A percentile compares a stretch with the other conserved stretches of the same genome.
Conservation (phyloP, 805 yeast genomes). For the Sugiyamaella chiloensis region DNA sequence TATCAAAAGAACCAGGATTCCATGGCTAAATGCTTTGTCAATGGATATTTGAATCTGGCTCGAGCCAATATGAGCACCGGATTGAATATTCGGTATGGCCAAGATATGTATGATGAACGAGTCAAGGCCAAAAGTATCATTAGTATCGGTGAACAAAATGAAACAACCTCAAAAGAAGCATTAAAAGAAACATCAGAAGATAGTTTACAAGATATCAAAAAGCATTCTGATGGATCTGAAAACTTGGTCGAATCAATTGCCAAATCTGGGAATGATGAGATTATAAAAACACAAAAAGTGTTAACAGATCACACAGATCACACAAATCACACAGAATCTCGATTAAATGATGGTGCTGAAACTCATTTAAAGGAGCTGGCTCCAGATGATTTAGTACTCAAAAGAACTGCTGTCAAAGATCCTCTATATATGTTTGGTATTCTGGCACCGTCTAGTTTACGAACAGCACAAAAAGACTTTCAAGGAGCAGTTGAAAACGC, state of each 20-base stretch:
- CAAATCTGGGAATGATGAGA: no score
- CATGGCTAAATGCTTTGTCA: slow-evolving; percentile 7
- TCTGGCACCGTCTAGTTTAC: slow-evolving; percentile 43
- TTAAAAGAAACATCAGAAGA: no score
- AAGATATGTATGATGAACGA: slow-evolving; percentile 40
- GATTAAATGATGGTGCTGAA: no score
- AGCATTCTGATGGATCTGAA: no score
- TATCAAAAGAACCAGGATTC: slow-evolving; percentile 10
- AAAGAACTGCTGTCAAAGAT: slow-evolving; percentile 23
- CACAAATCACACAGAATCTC: no score
- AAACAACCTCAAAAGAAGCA: no score
- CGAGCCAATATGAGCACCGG: slow-evolving; percentile 40
- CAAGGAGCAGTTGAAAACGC: slow-evolving; percentile 29
- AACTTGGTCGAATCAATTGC: no score
- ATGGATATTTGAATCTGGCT: slow-evolving; percentile 44
- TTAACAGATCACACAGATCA: no score
- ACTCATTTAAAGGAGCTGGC: no score
- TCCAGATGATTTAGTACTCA: background rate
- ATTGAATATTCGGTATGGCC: slow-evolving; percentile 36
- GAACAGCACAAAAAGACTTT: slow-evolving; percentile 41
- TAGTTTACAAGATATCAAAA: no score
- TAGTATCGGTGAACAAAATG: background rate
- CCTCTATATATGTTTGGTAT: slow-evolving; percentile 49
- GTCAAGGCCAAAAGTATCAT: slow-evolving; percentile 29
- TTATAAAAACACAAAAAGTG: no score